Percentiles rank a stretch among this genome's conserved stretches.
Conservation (phyloP, 2,329 filamentous ascomycete genomes). For the Penicillium expansum region DNA sequence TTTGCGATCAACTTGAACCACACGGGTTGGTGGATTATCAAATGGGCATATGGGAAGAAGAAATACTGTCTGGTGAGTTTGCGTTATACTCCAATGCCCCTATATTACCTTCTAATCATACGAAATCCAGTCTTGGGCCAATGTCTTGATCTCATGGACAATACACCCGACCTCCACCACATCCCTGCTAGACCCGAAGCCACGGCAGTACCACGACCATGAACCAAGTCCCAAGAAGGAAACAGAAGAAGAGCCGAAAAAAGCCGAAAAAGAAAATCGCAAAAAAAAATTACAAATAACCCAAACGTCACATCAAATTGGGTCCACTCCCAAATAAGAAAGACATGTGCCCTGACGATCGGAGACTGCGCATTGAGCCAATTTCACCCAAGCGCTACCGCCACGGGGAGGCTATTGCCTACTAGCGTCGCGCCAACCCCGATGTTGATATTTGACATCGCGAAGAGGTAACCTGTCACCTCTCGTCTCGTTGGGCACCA, state of each 20-base stretch:
- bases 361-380: not conserved
- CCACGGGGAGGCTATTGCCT: constrained; percentile 23
- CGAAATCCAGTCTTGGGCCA: constrained; percentile 47
- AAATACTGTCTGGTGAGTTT: constrained; percentile 75
- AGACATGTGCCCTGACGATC: constrained; percentile 8
- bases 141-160: constrained; percentile 55
- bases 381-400: constrained; percentile 3
- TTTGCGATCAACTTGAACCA: constrained; percentile 84
- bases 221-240: constrained; percentile 7
- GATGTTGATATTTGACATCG: constrained; percentile 13
- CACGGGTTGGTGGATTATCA: constrained; percentile 97
- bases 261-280: not conserved
- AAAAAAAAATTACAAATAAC: not conserved
- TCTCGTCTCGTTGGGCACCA: not conserved
- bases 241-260: not conserved
- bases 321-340: not conserved
- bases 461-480: not conserved
- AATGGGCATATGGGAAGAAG: constrained; percentile 93
- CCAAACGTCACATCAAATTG: not conserved
- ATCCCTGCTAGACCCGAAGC: constrained; percentile 22
- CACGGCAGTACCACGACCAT: constrained; percentile 25
- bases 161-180: constrained; percentile 27
- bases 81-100: not conserved
- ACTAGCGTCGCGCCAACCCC: constrained; percentile 23
- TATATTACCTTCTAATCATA: not conserved